Conservation (phyloP, 2,329 filamentous ascomycete species). For the Didymella glomerata region DNA sequence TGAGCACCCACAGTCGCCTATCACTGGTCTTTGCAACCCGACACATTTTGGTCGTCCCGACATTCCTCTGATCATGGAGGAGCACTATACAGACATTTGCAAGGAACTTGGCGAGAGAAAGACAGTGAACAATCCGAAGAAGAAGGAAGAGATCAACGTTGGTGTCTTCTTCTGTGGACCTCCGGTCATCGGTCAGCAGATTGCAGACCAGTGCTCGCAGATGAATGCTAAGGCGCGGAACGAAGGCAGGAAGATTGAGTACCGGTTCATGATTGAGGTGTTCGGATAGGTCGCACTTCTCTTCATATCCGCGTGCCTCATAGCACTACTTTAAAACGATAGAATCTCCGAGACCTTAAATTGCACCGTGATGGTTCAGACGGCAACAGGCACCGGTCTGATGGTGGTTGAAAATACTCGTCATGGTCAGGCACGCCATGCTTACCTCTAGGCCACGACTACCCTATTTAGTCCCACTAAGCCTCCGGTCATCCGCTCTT, state of each 20-base stretch:
- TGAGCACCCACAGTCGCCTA: constrained; percentile 60
- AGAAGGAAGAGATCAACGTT: constrained; percentile 55
- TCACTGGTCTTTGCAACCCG: constrained; percentile 63
- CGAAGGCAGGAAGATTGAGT: constrained; percentile 63
- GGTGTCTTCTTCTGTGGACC: constrained; percentile 67
- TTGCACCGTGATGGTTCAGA: no score
- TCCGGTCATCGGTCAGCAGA: constrained; percentile 62
- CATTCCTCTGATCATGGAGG: constrained; percentile 61
- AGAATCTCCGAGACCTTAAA: no score
- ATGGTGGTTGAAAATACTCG: not conserved
- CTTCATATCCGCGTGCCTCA: constrained; percentile 1
- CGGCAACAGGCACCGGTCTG: not conserved
- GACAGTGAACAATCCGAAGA: constrained; percentile 34
- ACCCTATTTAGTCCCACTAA: not conserved
- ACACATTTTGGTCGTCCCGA: constrained; percentile 66
- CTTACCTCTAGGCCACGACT: not conserved
- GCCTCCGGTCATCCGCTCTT: not conserved
- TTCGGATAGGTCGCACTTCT: constrained; percentile 53
- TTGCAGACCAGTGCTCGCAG: constrained; percentile 63
- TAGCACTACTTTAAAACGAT: not conserved
- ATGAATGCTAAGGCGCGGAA: constrained; percentile 61
- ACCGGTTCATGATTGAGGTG: constrained; percentile 67
- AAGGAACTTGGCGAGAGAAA: constrained; percentile 38
- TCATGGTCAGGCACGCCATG: not conserved
- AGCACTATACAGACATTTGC: constrained; percentile 63